Base-by-base conservation (phyloP, 2,329 filamentous ascomycete genomes). In the Rhynchosporium graminicola region DNA sequence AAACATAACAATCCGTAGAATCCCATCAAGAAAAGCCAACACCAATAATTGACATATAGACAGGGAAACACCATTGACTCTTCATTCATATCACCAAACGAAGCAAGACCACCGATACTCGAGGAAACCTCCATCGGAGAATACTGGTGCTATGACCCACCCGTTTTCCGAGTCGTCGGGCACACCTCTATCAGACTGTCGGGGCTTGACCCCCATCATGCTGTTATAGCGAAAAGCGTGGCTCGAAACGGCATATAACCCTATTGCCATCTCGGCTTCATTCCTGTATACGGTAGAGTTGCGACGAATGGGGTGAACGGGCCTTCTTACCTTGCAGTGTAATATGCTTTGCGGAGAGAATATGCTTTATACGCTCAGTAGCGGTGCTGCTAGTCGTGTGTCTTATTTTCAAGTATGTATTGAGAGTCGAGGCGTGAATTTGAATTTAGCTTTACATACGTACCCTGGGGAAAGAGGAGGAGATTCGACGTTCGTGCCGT, bases 1-100 rank as follows among this genome's bases (percentile, higher is more conserved):
- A 28, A 42, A 54, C 33, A 54, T 10, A 9, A 40, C 10, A 12
- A 13, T 10, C 38, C 10, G n/a, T 28, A 15, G 36, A 38, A 9
- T 38, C 3, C n/a, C 48, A 52, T 46, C 43, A 46, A 46, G n/a
- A 15, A 42, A 40, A 42, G 51, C 33, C 33, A 42, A 29, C 28
- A 54, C 3, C 51, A 42, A 40, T 40, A 40, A 52, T 46, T 15
- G 7, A 54, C 31, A 38, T 60, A 60, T 60, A 60, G 58, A 50
- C 40, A 54, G 29, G 58, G 58, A 50, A 10, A n/a, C 4, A 45
- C 6, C 15, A n/a, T 15, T 20, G 20, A 13, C 47, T 13, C 20
- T 15, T 60, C 33, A 20, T 51, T 31, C 12, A 40, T 5, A 9
- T 26, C 38, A 40, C 33, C 29, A n/a, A 3, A 38, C 31, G 20